Conservation (phyloP, 2,329 filamentous ascomycete species). For the Aspergillus arachidicola region DNA sequence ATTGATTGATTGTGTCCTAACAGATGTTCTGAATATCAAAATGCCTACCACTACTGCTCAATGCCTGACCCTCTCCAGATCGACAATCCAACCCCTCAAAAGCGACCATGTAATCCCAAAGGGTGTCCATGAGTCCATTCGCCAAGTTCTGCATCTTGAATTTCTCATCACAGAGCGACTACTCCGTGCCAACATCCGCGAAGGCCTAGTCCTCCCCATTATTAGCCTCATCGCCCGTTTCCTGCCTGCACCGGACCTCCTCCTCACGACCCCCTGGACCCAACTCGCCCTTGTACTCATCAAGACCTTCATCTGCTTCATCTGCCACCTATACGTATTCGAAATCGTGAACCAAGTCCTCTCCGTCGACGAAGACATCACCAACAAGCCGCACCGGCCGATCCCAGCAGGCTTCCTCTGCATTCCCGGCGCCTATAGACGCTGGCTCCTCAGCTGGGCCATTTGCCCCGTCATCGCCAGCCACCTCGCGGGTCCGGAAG, state of each 20-base stretch:
- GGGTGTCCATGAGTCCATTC: not conserved
- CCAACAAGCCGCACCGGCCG: conserved; percentile 8
- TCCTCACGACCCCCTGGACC: conserved; percentile 1
- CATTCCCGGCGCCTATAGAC: not conserved
- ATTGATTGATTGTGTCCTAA: not conserved
- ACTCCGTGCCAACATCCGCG: conserved; percentile 4
- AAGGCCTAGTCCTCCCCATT: conserved; percentile 7
- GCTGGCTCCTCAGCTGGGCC: conserved; percentile 8
- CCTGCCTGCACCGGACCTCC: conserved; percentile 3
- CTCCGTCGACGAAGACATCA: conserved; percentile 4
- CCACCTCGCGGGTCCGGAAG: conserved; percentile 1
- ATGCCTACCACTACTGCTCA: not conserved
- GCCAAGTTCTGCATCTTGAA: not conserved
- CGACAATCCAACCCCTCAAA: not conserved
- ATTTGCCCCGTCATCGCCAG: not conserved
- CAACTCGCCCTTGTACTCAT: not conserved
- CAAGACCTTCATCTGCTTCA: conserved; percentile 6
- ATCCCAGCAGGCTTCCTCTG: conserved; percentile 6
- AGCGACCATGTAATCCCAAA: not conserved
- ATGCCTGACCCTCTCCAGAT: not conserved
- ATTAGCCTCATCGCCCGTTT: conserved; percentile 8
- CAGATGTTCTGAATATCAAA: not conserved
- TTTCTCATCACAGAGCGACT: conserved; percentile 6
- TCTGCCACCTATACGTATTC: conserved; percentile 11
- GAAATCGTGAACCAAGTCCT: conserved; percentile 10